These are phyloP conservation scores for Beta vulgaris DNA, from an alignment of 148 eudicot genomes.

Conservation along the genomic window DNA sequence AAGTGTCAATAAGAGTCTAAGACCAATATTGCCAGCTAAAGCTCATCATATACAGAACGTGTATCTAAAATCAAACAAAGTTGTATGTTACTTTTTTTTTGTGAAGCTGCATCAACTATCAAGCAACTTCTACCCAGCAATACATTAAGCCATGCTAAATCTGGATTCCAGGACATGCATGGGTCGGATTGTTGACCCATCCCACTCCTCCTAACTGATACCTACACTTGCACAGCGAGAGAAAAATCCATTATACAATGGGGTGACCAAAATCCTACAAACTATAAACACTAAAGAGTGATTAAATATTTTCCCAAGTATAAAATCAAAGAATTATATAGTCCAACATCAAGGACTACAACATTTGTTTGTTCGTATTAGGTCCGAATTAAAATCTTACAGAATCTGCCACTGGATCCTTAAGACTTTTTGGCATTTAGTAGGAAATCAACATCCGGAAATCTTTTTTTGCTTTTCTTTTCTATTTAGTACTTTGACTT, in stretches of 20 bases:
- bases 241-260: not conserved
- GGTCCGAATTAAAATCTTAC: not conserved
- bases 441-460: not conserved
- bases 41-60: not conserved
- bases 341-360: not conserved
- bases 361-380: not conserved
- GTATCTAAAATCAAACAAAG: not conserved
- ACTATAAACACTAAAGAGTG: constrained; percentile 3
- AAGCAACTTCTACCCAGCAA: not conserved
- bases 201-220: not conserved
- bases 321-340: not conserved
- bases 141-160: not conserved
- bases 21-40: not conserved
- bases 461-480: no score
- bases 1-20: not conserved
- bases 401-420: not conserved
- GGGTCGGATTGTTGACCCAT: not conserved
- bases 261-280: not conserved
- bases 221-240: not conserved
- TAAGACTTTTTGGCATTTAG: not conserved
- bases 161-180: not conserved
- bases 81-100: not conserved
- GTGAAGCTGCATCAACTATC: not conserved
- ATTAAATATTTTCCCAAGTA: not conserved
- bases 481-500: no score